phyloP scores from a whole-genome alignment of 192 early-diverging fungal genomes.

The Rhizophagus prolifer region DNA sequence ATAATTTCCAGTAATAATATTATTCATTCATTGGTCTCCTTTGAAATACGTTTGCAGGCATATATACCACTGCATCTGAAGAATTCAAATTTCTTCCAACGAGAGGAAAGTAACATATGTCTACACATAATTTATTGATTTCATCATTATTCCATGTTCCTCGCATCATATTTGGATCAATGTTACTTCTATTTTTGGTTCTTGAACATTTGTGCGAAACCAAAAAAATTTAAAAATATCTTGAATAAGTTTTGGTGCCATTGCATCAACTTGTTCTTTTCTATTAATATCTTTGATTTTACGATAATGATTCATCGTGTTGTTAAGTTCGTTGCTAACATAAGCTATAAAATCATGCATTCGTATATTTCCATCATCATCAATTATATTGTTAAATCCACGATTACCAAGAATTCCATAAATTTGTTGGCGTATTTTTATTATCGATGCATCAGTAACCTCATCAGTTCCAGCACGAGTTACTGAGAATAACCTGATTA shows the following conservation, averaged over 20 bases:
- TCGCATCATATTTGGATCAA: background rate
- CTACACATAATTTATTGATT: background rate
- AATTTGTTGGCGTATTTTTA: slow-evolving; percentile 7
- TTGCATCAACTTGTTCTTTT: background rate
- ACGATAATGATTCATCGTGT: background rate
- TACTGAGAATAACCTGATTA: background rate
- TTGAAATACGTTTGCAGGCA: too few species aligned
- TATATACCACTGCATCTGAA: too few species aligned
- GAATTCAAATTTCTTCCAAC: background rate
- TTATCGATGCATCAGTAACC: background rate
- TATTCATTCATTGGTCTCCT: too few species aligned
- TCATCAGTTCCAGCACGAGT: background rate
- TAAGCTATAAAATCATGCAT: background rate
- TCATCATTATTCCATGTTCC: background rate
- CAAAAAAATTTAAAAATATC: background rate
- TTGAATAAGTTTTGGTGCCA: background rate
- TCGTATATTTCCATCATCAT: too few species aligned
- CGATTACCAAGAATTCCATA: slow-evolving; percentile 12
- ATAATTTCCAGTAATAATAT: too few species aligned
- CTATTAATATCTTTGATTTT: background rate
- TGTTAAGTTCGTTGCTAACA: background rate
- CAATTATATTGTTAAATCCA: background rate
- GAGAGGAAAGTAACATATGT: background rate
- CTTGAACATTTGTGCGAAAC: background rate
- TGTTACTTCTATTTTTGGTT: background rate